Base-by-base conservation (phyloP, 1,139 yeast genomes). In the Kurtzmaniella quercitrusa region DNA sequence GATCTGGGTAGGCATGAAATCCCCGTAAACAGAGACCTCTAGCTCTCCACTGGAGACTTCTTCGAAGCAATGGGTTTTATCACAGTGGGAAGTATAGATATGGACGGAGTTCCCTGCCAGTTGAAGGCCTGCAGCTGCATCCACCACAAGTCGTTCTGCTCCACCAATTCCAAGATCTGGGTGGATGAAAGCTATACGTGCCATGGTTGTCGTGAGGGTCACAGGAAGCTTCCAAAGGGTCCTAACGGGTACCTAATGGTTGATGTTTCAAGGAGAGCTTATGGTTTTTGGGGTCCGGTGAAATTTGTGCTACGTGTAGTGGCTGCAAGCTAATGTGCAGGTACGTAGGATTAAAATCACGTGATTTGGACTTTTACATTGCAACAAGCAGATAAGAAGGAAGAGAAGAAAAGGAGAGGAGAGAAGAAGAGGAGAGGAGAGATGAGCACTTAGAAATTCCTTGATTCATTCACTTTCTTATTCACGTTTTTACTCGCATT, bases 111-210 rank as follows among this genome's bases (percentile, higher is more conserved):
- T 83, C 3, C 83, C 82, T n/a, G 71, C 63, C 2, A 77, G 72
- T 60, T 91, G 90, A 21, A 93, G 68, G 0, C 96, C 96, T 2
- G 89, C 71, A 0, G 98, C 98, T 2, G 96, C 94, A 63, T 93
- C 99, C 1, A 93, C 96, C 1, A 93, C 91, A 21, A 94, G 73
- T 47, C 99, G 71, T 62, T 93, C 99, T 0, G 99, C 99, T 3
- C 99, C 99, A 7, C 96, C 84, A 47, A 93, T 93, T 0, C 98
- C 98, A 43, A 93, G 68, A 65, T 93, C 99, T 0, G 99, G 99
- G 59, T 93, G 99, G 12, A 93, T 68, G 56, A 93, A 89, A 3
- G 97, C 98, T 37, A 91, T 75, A 46, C 66, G 75, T 25, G 44
- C 15, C 25, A 36, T 36, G 31, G 7, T 6, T 10, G 5, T 11